Evolutionary conservation across 2,329 filamentous ascomycete genomes (phyloP).

Genomic region (Botrytis aclada): DNA sequence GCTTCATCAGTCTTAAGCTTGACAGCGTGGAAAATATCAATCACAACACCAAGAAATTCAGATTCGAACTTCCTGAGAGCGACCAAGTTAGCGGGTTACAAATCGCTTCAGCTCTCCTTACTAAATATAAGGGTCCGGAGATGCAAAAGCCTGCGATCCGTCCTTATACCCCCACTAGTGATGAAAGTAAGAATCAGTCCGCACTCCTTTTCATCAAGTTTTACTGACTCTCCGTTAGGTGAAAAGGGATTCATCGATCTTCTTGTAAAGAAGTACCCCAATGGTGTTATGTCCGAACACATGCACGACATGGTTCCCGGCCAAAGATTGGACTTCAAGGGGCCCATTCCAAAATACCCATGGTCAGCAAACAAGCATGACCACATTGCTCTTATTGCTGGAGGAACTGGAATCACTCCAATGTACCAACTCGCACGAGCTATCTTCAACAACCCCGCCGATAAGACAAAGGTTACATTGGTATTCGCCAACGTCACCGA

Average conservation of each 20-base stretch:
- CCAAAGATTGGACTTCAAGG: conserved; percentile 87
- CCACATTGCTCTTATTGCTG: conserved; percentile 84
- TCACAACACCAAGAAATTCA: conserved; percentile 92
- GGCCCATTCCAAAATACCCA: conserved; percentile 88
- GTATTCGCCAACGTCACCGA: conserved; percentile 88
- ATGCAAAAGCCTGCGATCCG: conserved; percentile 83
- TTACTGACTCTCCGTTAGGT: conserved; percentile 47
- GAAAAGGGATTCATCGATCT: conserved; percentile 80
- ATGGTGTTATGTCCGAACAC: conserved; percentile 88
- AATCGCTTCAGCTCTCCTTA: conserved; percentile 82
- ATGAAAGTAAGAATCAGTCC: conserved; percentile 60
- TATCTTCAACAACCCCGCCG: conserved; percentile 94
- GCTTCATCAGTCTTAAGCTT: conserved; percentile 79
- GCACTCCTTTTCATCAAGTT: not conserved
- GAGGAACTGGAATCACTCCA: conserved; percentile 93
- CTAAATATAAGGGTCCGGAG: conserved; percentile 83
- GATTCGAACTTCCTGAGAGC: conserved; percentile 80
- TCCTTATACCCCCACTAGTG: conserved; percentile 89
- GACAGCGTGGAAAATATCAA: conserved; percentile 76
- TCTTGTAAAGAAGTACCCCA: conserved; percentile 86
- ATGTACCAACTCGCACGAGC: conserved; percentile 93
- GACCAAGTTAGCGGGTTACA: conserved; percentile 80
- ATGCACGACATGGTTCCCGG: conserved; percentile 79
- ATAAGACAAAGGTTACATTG: conserved; percentile 97
- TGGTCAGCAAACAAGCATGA: conserved; percentile 92